These are phyloP conservation scores for Thermochaetoides thermophila DNA, from an alignment of 495 filamentous ascomycete species.

Conservation along the genomic window DNA sequence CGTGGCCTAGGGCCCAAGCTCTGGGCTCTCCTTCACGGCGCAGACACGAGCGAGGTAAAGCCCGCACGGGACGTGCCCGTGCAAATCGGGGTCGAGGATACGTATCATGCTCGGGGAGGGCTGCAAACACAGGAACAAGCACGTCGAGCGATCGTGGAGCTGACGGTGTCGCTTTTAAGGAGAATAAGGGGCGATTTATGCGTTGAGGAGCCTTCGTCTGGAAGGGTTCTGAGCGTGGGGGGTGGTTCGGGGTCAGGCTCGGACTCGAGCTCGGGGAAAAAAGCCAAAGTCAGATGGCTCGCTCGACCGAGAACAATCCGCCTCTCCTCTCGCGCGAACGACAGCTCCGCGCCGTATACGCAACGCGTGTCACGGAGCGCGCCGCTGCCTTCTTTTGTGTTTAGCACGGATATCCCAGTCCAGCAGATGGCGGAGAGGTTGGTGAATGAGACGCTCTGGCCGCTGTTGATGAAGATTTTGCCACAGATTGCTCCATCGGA, in stretches of 20 bases:
- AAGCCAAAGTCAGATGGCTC: constrained; percentile 17
- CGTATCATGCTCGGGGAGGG: constrained; percentile 42
- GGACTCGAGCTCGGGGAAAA: no score
- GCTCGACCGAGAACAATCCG: constrained; percentile 47
- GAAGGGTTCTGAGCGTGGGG: no score
- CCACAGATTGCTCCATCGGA: no score
- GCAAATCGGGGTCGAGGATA: constrained; percentile 92
- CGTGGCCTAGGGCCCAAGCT: constrained; percentile 50
- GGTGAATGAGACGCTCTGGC: constrained; percentile 48
- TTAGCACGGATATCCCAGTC: constrained; percentile 41
- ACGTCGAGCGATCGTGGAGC: constrained; percentile 40
- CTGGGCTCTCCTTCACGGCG: constrained; percentile 47
- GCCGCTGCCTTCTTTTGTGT: constrained; percentile 54
- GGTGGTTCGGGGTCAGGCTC: no score
- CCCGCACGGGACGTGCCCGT: constrained; percentile 58
- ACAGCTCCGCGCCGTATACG: constrained; percentile 21
- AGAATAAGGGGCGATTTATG: constrained; percentile 68
- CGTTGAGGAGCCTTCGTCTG: constrained; percentile 20
- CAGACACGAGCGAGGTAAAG: constrained; percentile 51
- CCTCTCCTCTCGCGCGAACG: constrained; percentile 54
- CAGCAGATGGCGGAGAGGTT: constrained; percentile 50
- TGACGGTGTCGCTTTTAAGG: constrained; percentile 56
- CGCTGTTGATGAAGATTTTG: no score
- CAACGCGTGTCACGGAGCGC: constrained; percentile 54
- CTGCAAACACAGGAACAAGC: constrained; percentile 48